Base-by-base conservation (phyloP, 805 yeast species). In the Yarrowia sp. region DNA sequence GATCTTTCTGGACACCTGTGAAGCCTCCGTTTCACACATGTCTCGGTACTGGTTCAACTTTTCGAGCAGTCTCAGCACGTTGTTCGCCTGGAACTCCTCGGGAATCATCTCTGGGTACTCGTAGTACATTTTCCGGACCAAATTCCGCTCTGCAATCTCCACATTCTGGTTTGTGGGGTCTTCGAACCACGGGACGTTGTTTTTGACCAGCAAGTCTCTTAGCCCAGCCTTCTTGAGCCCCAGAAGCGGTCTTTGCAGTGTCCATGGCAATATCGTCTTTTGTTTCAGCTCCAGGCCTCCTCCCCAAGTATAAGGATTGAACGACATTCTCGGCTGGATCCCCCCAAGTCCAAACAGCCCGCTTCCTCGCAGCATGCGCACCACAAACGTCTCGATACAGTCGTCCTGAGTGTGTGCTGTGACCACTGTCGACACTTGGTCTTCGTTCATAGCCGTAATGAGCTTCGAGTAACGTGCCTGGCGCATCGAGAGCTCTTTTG, bases 381-480 rank as follows among this genome's bases (percentile, higher is more conserved):
- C 77, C 21, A 86, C 64, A 64, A 80, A 84, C 0, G 93, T 86
- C 68, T 89, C 96, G 13, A 85, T 61, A 67, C 87, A 90, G 70
- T 89, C 96, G 68, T 88, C 84, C 49, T 76, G 68, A 66, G 84
- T 88, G 67, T 89, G 96, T 0, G 87, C 96, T 39, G 84, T 73
- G 21, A 84, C 70, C 4, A 88, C 63, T n/a, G 76, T 66, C 0
- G 69, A 35, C 3, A 80, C 73, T 0, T 67, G 70, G 2, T 72
- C 61, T 1, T 69, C 61, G 0, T 68, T 55, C 67, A 90, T 84
- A 0, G 76, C 72, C 0, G 71, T 51, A 4, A 71, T 68, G 14
- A 89, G 70, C 3, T 74, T 74, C 29, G 73, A 64, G 63, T 84
- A 83, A 36, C 96, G 71, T 53, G 77, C 76, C 2, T 66, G 63